These are phyloP conservation scores for Nicotiana sylvestris DNA, from an alignment of 257 asterid species.

Conservation along the genomic window DNA sequence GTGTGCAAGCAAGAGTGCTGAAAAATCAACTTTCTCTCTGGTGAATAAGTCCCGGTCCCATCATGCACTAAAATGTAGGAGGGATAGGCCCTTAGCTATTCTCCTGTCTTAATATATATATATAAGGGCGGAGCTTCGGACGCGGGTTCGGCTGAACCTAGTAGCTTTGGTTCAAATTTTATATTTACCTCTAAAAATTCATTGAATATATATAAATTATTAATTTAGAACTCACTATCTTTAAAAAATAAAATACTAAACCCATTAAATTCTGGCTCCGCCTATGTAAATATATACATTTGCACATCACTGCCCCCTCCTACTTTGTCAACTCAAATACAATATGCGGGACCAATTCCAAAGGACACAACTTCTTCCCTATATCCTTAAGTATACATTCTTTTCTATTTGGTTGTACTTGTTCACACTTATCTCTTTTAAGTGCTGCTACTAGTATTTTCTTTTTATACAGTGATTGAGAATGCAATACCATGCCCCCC, in stretches of 20 bases:
- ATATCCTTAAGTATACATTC: background rate
- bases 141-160: no score
- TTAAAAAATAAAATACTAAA: no score
- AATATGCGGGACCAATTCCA: background rate
- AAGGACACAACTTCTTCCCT: background rate
- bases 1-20: background rate
- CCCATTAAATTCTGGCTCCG: no score
- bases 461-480: background rate
- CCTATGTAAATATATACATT: background rate
- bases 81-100: background rate
- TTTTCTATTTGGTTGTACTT: background rate
- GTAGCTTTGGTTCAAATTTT: no score
- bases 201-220: no score
- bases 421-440: background rate
- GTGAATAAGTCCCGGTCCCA: slow-evolving; percentile 4
- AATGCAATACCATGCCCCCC: background rate
- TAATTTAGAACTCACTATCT: no score
- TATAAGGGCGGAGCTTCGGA: no score
- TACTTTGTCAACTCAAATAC: background rate
- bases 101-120: background rate
- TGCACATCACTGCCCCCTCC: background rate
- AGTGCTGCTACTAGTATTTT: background rate
- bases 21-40: background rate
- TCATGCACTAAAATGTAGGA: background rate
- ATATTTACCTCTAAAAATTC: no score